Evolutionary conservation across 164 flowering plant genomes (phyloP), one percentile per base, ranked within the genome.

Genomic region (Vitis labrusca): DNA sequence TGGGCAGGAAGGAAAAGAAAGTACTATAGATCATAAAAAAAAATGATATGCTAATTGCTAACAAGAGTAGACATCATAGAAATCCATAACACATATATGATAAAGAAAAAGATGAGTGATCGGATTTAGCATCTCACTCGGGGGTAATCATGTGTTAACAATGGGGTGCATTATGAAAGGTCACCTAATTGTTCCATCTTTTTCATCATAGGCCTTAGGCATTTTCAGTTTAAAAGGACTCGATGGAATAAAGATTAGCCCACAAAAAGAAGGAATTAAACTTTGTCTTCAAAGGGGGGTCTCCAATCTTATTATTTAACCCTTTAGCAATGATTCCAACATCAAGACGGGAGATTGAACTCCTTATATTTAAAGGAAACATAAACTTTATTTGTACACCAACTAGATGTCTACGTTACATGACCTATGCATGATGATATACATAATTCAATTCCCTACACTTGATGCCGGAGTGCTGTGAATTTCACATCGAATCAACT

Each of bases 131-230:
- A 53, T 53, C 15, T 53, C 56, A 14, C 4, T 53, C 10, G 15
- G 16, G 15, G 16, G 5, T 13, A 53, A 53, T 53, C 16, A 53
- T 53, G 56, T 3, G n/a, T 14, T 53, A 53, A 53, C 56, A 53
- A 53, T 53, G 56, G 56, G 56, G 56, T 53, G 56, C 56, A 53
- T 53, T 53, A 53, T 53, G 56, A 53, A 53, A n/a, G 56, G 4
- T 53, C 56, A 53, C n/a, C n/a, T 53, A 14, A 53, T 14, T 53
- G 14, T 13, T 53, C 56, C 56, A 53, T 53, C 56, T 53, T 53
- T 53, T 53, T 53, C 44, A 37, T 37, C 44, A 37, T 37, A 3
- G 56, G 56, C 56, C 14, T 5, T n/a, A 53, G n/a, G 10, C 17
- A 53, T 53, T 53, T 53, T 53, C 0, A 53, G 56, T 53, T 53